Evolutionary conservation across 345 rosid genomes (phyloP).

Genomic region (Turnera subulata): DNA sequence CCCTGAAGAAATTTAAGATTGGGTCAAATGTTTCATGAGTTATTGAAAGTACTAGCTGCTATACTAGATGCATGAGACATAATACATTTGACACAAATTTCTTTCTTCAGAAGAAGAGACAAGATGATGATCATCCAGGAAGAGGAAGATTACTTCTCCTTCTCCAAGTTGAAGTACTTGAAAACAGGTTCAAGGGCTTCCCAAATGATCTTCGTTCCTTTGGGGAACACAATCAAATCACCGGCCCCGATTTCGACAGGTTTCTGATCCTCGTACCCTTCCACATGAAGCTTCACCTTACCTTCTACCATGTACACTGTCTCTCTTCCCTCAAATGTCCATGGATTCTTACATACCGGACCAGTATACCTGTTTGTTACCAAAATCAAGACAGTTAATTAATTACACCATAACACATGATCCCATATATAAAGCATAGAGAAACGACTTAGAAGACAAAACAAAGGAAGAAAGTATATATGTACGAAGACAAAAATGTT

Average conservation of each 20-base stretch:
- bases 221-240: conserved; percentile 45
- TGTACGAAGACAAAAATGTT: not conserved
- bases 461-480: not conserved
- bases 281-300: conserved; percentile 32
- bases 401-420: not conserved
- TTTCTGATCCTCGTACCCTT: conserved; percentile 38
- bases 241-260: conserved; percentile 40
- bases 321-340: conserved; percentile 37
- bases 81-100: too few relatives aligned
- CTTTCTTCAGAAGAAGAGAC: too few relatives aligned
- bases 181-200: conserved; percentile 37
- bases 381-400: not conserved
- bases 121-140: not conserved
- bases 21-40: too few relatives aligned
- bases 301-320: conserved; percentile 45
- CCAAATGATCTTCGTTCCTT: conserved; percentile 48
- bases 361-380: conserved; percentile 35
- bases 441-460: not conserved
- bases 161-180: conserved; percentile 41
- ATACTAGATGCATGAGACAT: too few relatives aligned
- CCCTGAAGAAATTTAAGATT: too few relatives aligned
- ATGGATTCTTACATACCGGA: conserved; percentile 37
- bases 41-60: too few relatives aligned
- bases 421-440: not conserved
- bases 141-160: too few relatives aligned